Conservation (phyloP, 2,329 filamentous ascomycete genomes). For the Malbranchea zuffiana region DNA sequence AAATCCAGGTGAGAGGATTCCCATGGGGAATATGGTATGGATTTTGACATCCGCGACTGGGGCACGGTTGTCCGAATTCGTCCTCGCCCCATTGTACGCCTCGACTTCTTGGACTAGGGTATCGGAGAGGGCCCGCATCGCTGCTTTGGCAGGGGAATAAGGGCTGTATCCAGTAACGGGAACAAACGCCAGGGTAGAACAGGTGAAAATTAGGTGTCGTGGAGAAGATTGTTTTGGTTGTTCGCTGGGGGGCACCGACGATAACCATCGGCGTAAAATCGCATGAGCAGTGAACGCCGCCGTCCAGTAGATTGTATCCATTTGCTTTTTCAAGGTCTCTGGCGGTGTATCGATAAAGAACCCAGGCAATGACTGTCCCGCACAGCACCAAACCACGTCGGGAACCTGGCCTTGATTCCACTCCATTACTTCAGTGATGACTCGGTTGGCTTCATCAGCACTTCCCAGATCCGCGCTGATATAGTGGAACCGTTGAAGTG, state of each 20-base stretch:
- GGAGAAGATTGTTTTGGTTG: conserved; percentile 24
- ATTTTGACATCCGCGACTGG: conserved; percentile 60
- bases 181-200: conserved; percentile 63
- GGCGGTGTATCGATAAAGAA: conserved; percentile 68
- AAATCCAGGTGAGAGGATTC: conserved; percentile 65
- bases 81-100: conserved; percentile 62
- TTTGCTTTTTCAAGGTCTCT: conserved; percentile 58
- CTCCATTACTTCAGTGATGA: conserved; percentile 59
- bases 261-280: conserved; percentile 63
- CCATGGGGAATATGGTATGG: conserved; percentile 73
- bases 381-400: conserved; percentile 86
- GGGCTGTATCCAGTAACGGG: conserved; percentile 70
- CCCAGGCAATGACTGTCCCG: conserved; percentile 60
- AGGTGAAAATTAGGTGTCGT: conserved; percentile 80
- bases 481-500: conserved; percentile 66
- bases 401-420: conserved; percentile 68
- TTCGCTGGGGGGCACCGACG: conserved; percentile 22
- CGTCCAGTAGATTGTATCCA: conserved; percentile 89
- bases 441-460: conserved; percentile 55
- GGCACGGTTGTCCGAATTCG: conserved; percentile 28
- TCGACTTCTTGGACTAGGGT: conserved; percentile 72
- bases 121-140: conserved; percentile 72
- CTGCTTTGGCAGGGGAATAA: conserved; percentile 77
- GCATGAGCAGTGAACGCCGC: conserved; percentile 77
- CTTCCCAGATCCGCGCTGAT: conserved; percentile 73